A percentile compares a stretch with the other conserved stretches of the same genome.
Evolutionary conservation across 2,329 filamentous ascomycete genomes (phyloP).

Genomic region (Alternaria ethzedia): DNA sequence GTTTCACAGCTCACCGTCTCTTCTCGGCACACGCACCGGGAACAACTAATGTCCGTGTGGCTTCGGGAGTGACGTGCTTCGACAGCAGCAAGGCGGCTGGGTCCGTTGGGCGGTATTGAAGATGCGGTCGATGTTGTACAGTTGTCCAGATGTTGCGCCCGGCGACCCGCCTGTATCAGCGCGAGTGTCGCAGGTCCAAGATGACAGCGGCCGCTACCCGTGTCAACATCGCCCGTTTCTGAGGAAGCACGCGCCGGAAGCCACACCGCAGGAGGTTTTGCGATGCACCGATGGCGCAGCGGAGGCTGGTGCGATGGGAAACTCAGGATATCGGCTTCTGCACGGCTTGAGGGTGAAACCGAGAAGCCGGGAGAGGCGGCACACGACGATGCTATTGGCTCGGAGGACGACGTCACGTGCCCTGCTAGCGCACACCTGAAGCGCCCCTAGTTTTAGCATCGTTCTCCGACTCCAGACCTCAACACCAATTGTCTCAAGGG

Average conservation of each 20-base stretch:
- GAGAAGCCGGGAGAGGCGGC: constrained; percentile 15
- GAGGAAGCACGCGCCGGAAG: background rate
- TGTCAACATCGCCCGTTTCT: constrained; percentile 17
- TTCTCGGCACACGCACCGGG: constrained; percentile 17
- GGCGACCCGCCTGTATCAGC: constrained; percentile 9
- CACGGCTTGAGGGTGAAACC: constrained; percentile 25
- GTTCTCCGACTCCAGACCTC: constrained; percentile 29
- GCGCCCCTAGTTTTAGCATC: constrained; percentile 36
- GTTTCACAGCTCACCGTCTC: constrained; percentile 26
- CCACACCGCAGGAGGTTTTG: background rate
- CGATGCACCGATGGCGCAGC: constrained; percentile 1
- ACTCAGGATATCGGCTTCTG: constrained; percentile 11
- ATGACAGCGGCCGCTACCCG: constrained; percentile 11
- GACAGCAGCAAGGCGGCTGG: constrained; percentile 4
- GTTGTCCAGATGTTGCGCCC: constrained; percentile 1
- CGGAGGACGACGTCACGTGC: constrained; percentile 11
- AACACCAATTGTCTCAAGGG: constrained; percentile 51
- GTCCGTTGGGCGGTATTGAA: background rate
- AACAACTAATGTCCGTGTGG: constrained; percentile 17
- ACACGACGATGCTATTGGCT: constrained; percentile 22
- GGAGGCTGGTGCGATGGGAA: constrained; percentile 15
- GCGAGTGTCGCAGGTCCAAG: background rate
- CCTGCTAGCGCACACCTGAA: constrained; percentile 19
- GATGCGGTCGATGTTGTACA: constrained; percentile 7
- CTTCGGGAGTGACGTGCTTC: constrained; percentile 16